Conservation (phyloP, 257 asterid species). For the Apocynum venetum region DNA sequence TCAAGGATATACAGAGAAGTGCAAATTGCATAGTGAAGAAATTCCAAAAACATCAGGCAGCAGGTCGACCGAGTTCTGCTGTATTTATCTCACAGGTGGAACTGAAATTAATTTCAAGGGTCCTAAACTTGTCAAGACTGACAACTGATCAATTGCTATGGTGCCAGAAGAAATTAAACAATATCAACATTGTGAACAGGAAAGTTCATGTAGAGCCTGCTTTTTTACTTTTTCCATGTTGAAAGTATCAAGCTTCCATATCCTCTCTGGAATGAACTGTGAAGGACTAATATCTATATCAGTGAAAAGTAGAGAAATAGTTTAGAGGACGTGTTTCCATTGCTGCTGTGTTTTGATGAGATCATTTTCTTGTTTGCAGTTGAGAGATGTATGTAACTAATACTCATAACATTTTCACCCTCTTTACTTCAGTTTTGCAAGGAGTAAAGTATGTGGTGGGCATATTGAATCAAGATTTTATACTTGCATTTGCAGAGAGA, state of each 20-base stretch:
- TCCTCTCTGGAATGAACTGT: background rate
- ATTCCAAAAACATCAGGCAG: constrained; percentile 39
- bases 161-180: constrained; percentile 63
- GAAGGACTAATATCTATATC: background rate
- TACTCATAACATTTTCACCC: constrained; percentile 8
- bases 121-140: constrained; percentile 51
- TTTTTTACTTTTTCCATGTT: constrained; percentile 81
- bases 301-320: background rate
- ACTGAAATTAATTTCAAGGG: constrained; percentile 54
- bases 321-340: background rate
- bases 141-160: constrained; percentile 53
- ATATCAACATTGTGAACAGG: constrained; percentile 48
- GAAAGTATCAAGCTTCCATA: background rate
- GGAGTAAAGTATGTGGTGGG: constrained; percentile 23
- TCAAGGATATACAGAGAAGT: constrained; percentile 50
- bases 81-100: constrained; percentile 51
- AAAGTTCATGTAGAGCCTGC: constrained; percentile 55
- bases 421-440: constrained; percentile 21
- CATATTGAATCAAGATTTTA: background rate
- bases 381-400: background rate
- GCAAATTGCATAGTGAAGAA: constrained; percentile 71
- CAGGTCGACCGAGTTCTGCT: constrained; percentile 20
- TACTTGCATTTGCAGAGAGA: background rate
- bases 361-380: background rate
- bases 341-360: background rate